These are phyloP conservation scores for Candida krabiensis DNA, from an alignment of 805 yeast genomes.

Conservation along the genomic window DNA sequence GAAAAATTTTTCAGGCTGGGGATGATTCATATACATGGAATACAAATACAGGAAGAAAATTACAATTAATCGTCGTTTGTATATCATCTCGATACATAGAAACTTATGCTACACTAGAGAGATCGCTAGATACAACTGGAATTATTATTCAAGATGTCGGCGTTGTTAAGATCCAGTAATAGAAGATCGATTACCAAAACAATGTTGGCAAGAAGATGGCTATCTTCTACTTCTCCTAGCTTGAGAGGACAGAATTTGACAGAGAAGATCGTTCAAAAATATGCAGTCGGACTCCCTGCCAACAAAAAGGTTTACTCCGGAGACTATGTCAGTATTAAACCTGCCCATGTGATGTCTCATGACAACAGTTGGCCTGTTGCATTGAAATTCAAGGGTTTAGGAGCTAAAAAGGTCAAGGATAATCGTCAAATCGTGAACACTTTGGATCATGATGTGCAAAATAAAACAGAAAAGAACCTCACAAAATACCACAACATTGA, in stretches of 20 bases:
- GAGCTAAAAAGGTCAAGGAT: conserved; percentile 80
- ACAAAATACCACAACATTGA: conserved; percentile 87
- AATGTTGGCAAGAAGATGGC: background rate
- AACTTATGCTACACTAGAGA: no score
- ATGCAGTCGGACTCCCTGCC: conserved; percentile 81
- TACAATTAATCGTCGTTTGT: no score
- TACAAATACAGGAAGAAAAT: no score
- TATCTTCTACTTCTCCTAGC: background rate
- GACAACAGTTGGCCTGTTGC: conserved; percentile 99
- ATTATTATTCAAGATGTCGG: conserved; percentile 5
- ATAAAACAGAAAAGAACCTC: conserved; percentile 83
- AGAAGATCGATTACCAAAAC: background rate
- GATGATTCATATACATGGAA: background rate
- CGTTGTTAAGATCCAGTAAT: conserved; percentile 1
- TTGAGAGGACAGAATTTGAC: conserved; percentile 77
- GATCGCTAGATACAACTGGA: no score
- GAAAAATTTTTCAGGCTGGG: background rate
- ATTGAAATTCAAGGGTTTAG: conserved; percentile 90
- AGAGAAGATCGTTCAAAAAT: conserved; percentile 92
- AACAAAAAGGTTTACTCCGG: conserved; percentile 81
- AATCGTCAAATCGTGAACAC: conserved; percentile 94
- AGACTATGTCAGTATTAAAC: conserved; percentile 91
- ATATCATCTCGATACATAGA: no score
- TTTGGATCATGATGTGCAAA: conserved; percentile 97
- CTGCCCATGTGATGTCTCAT: conserved; percentile 98